Percentiles rank a stretch among this genome's conserved stretches.
phyloP scores from a whole-genome alignment of 805 yeast genomes.

The Candida hispaniensis region DNA sequence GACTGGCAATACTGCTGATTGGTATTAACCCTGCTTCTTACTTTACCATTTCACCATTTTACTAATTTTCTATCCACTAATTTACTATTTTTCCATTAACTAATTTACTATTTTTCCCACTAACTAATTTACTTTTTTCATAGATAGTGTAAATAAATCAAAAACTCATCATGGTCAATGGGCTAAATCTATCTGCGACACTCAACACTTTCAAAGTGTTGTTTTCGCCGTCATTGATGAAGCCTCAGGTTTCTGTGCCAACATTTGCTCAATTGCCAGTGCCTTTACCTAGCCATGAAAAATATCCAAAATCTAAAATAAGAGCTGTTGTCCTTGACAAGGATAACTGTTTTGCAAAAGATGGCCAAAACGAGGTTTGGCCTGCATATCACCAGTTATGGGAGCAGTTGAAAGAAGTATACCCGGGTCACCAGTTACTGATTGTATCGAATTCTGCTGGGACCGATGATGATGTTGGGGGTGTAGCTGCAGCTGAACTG shows the following conservation, averaged over 20 bases:
- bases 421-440: conserved; percentile 49
- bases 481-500: conserved; percentile 48
- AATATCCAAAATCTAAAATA: conserved; percentile 30
- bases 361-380: conserved; percentile 71
- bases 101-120: no score
- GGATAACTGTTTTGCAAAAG: conserved; percentile 88
- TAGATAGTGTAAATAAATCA: no score
- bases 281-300: conserved; percentile 31
- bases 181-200: conserved; percentile 66
- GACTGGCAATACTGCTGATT: no score
- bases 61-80: no score
- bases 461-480: conserved; percentile 56
- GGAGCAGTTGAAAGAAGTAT: conserved; percentile 41
- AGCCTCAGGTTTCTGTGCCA: conserved; percentile 49
- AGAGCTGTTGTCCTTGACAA: conserved; percentile 82
- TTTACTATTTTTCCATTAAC: no score
- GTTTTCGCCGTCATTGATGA: conserved; percentile 52
- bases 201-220: conserved; percentile 51
- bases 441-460: conserved; percentile 94
- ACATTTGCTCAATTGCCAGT: conserved; percentile 52
- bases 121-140: no score
- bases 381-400: conserved; percentile 54
- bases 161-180: conserved; percentile 12
- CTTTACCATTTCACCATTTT: no score
- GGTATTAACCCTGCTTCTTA: no score